Evolutionary conservation across 768 basidiomycete genomes (phyloP).

Genomic region (Pleurotus salmoneostramineus): DNA sequence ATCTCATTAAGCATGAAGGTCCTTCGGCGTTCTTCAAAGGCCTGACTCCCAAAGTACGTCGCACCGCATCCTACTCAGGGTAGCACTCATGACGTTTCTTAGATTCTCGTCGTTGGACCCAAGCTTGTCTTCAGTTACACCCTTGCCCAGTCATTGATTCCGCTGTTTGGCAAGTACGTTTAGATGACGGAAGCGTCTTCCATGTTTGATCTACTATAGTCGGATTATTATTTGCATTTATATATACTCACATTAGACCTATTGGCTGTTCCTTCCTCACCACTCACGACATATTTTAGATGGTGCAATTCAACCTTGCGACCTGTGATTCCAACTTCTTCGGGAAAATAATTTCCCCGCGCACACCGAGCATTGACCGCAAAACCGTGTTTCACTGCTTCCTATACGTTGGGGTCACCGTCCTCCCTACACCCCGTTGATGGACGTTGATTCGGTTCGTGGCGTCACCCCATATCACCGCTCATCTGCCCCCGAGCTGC

Average conservation of each 20-base stretch:
- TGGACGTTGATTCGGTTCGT: no score
- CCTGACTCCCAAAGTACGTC: slow-evolving; percentile 85
- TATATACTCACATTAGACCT: background rate
- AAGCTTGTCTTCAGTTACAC: slow-evolving; percentile 99
- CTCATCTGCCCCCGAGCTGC: no score
- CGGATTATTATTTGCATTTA: slow-evolving; percentile 1
- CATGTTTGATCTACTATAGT: background rate
- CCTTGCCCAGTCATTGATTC: slow-evolving; percentile 93
- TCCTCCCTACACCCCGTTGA: no score
- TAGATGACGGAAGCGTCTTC: slow-evolving; percentile 22
- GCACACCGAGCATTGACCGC: no score
- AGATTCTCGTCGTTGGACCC: slow-evolving; percentile 95
- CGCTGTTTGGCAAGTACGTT: slow-evolving; percentile 84
- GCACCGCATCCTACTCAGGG: slow-evolving; percentile 8
- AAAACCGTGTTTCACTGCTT: no score
- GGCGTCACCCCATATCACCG: no score
- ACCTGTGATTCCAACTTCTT: no score
- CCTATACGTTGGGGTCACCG: no score
- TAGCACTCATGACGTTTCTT: slow-evolving; percentile 29
- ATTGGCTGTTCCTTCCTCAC: background rate
- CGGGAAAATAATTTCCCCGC: no score
- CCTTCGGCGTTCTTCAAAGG: slow-evolving; percentile 89
- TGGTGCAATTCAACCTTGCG: no score
- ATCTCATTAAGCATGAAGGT: slow-evolving; percentile 87
- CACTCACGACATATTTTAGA: background rate